These are phyloP conservation scores for Microdochium bolleyi DNA, from an alignment of 2,329 filamentous ascomycete genomes.

Conservation along the genomic window DNA sequence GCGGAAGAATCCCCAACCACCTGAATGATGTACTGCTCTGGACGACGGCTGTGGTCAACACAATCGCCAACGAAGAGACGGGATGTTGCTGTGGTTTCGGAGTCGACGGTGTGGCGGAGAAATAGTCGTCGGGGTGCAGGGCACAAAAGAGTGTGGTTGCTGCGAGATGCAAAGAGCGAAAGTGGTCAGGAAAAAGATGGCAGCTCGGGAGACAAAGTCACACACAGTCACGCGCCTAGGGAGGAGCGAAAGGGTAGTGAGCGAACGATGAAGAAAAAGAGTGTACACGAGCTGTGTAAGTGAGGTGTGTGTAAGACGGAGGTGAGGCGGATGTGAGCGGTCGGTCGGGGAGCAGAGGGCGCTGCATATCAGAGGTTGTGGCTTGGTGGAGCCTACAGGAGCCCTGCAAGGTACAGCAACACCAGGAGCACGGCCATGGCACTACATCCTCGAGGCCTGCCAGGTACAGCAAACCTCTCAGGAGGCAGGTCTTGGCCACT, in stretches of 20 bases:
- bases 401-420: neutral
- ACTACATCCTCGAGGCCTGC: neutral
- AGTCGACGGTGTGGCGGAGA: neutral
- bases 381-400: neutral
- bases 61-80: neutral
- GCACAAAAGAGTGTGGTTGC: neutral
- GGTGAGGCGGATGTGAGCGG: neutral
- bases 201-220: neutral
- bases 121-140: neutral
- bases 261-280: neutral
- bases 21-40: neutral
- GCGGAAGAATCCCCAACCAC: neutral
- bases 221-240: neutral
- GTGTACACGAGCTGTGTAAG: neutral
- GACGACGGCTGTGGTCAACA: neutral
- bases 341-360: neutral
- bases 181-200: neutral
- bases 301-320: neutral
- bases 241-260: neutral
- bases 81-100: neutral
- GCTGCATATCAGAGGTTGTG: neutral
- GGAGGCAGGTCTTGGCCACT: neutral
- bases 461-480: neutral
- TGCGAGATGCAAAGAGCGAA: neutral
- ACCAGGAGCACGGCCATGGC: neutral